These are phyloP conservation scores for Carallia pectinifolia DNA, from an alignment of 345 rosid genomes.

Conservation along the genomic window DNA sequence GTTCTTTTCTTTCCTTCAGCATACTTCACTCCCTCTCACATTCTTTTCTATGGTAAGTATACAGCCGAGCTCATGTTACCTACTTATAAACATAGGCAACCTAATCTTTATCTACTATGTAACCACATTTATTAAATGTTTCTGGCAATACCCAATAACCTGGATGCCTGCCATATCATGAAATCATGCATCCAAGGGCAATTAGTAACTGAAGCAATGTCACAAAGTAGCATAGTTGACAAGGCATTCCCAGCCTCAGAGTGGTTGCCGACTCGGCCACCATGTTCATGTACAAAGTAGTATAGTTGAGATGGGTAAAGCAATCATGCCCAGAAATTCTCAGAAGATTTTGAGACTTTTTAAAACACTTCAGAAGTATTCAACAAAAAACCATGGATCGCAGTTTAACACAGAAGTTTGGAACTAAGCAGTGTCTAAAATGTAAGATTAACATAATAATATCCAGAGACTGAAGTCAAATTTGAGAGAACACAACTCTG, in stretches of 20 bases:
- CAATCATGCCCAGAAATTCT: slow-evolving; percentile 6
- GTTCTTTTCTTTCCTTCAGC: background rate
- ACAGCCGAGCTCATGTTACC: background rate
- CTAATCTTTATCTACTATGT: background rate
- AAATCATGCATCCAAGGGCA: slow-evolving; percentile 22
- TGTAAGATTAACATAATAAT: too few species aligned
- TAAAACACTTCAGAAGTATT: slow-evolving; percentile 2
- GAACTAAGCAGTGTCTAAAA: too few species aligned
- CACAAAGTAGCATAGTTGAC: background rate
- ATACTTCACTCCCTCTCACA: background rate
- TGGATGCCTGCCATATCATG: slow-evolving; percentile 77
- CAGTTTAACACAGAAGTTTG: background rate
- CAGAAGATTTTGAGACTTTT: background rate
- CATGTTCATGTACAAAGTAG: background rate
- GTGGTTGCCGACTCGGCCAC: too few species aligned
- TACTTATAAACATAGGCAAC: background rate
- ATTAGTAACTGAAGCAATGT: slow-evolving; percentile 14
- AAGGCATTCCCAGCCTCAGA: too few species aligned
- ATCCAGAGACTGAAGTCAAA: too few species aligned
- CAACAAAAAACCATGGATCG: background rate
- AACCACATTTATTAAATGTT: background rate
- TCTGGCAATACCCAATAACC: background rate
- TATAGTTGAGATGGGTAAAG: background rate
- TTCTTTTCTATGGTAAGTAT: background rate
- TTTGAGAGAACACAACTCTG: too few species aligned